Evolutionary conservation across 495 filamentous ascomycete genomes (phyloP), one percentile per base, ranked within the genome.

Genomic region (Geopyxis carbonaria): DNA sequence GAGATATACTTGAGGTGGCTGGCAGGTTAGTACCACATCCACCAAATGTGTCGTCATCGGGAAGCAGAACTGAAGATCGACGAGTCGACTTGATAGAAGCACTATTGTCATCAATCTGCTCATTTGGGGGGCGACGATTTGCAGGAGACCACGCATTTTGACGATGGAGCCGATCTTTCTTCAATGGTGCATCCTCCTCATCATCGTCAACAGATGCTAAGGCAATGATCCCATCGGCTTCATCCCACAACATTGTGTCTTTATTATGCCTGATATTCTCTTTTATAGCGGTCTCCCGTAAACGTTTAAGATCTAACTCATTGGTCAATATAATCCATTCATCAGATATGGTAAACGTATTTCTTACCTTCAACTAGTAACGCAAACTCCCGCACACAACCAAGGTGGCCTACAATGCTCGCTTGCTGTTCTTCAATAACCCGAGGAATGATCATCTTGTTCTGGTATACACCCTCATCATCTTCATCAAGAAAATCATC

Each of bases 181-280:
- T 38, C 8, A 38, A 23, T 18, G 39, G 28, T 20, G 22, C 21
- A 14, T 38, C 21, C 8, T 13, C 10, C 14, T 78, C 70, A 27
- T 87, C 82, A 32, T 89, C 80, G 42, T 89, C 78, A 22, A 83
- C 72, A 2, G 80, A 84, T 22, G 83, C 83, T 7, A 92, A 64
- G 22, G 80, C 78, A 47, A 92, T 83, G 32, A 92, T 87, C 11
- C 78, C 76, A 53, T 92, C 81, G 4, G 83, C 83, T 57, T 92
- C 83, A 51, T 78, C 75, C 77, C 80, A 92, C 25, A 84, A 62
- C 31, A 69, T 63, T 37, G 64, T 64, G 8, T 73, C 70, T 2
- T 69, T 59, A 0, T 79, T 79, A 41, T 66, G 50, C 18, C 80
- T 59, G 34, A 87, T 64, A 23, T 68, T 68, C 50, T 80, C 68